These are phyloP conservation scores for Thalassiosira tumida DNA, from an alignment of 352 stramenopile species.

Conservation along the genomic window DNA sequence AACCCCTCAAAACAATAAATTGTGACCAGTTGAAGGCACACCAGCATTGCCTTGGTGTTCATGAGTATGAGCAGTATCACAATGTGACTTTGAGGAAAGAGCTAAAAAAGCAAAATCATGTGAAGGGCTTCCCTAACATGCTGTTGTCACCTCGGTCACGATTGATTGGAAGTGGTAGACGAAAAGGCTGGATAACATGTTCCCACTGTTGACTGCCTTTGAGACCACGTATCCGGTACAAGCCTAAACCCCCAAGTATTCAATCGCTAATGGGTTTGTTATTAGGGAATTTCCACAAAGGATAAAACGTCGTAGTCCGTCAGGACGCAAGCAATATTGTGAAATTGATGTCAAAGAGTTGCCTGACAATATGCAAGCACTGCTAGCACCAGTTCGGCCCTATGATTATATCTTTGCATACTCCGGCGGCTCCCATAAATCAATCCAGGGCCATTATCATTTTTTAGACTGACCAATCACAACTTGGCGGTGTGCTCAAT, in stretches of 20 bases:
- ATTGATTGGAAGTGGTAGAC: too few relatives aligned
- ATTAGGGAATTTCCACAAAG: neutral
- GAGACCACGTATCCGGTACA: neutral
- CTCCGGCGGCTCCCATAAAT: slow-evolving; percentile 37
- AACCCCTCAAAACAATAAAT: neutral
- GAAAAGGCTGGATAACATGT: slow-evolving; percentile 22
- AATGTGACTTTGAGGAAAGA: neutral
- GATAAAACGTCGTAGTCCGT: neutral
- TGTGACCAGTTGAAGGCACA: neutral
- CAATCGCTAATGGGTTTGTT: slow-evolving; percentile 23
- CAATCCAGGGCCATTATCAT: slow-evolving; percentile 27
- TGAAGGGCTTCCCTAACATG: neutral
- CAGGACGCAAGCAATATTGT: neutral
- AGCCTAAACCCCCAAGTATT: slow-evolving; percentile 5
- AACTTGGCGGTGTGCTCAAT: slow-evolving; percentile 26
- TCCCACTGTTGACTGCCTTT: neutral
- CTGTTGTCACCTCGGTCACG: slow-evolving; percentile 37
- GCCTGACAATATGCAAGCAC: neutral
- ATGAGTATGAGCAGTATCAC: slow-evolving; percentile 39
- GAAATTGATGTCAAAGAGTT: slow-evolving; percentile 5
- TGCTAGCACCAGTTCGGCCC: neutral
- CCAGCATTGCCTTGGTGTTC: slow-evolving; percentile 7
- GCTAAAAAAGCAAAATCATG: slow-evolving; percentile 9
- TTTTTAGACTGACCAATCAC: slow-evolving; percentile 26
- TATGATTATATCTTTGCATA: slow-evolving; percentile 53